Percentiles rank a stretch among this genome's conserved stretches.
Conservation (phyloP, 208 protist species). For the Herpetomonas tarakana region DNA sequence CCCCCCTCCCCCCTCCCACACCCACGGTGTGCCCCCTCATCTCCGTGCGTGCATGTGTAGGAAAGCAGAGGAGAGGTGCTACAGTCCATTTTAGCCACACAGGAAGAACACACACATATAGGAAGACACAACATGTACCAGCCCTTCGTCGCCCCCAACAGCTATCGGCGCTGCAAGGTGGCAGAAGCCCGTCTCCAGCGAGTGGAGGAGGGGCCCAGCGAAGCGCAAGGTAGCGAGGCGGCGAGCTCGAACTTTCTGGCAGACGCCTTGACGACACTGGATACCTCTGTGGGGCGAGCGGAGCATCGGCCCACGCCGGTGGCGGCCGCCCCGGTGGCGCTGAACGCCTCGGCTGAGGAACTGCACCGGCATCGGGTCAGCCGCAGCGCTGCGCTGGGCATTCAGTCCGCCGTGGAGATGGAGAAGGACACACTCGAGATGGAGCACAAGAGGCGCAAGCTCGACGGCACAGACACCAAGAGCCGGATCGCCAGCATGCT, state of each 20-base stretch:
- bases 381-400: slow-evolving; percentile 65
- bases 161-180: neutral
- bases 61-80: too few species aligned
- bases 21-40: too few species aligned
- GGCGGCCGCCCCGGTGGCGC: neutral
- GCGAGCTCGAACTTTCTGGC: slow-evolving; percentile 10
- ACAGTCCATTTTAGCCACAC: too few species aligned
- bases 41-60: too few species aligned
- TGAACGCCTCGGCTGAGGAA: slow-evolving; percentile 72
- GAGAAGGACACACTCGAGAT: slow-evolving; percentile 60
- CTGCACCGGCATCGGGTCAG: slow-evolving; percentile 65
- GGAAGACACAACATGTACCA: slow-evolving; percentile 9
- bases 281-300: too few species aligned
- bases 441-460: slow-evolving; percentile 45
- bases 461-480: slow-evolving; percentile 56
- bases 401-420: slow-evolving; percentile 62
- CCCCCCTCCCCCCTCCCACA: too few species aligned
- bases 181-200: neutral
- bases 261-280: too few species aligned
- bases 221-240: too few species aligned
- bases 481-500: slow-evolving; percentile 57
- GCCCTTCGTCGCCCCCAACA: neutral
- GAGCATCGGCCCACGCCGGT: too few species aligned
- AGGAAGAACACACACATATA: too few species aligned
- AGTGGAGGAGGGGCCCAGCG: slow-evolving; percentile 1